phyloP scores from a whole-genome alignment of 108 stramenopile species.

The Bacterosira constricta region DNA sequence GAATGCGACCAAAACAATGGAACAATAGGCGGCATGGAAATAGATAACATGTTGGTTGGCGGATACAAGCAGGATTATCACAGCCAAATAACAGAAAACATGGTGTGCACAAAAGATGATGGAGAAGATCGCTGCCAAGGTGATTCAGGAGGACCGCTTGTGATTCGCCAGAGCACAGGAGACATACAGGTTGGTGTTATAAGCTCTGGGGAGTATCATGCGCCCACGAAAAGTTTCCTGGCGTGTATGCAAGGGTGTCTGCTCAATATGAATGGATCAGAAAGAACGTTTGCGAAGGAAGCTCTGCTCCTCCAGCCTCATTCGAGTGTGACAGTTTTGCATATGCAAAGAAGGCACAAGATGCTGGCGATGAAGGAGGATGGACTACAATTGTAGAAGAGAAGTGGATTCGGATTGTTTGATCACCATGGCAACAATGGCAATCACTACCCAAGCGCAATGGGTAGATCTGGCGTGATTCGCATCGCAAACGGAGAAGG shows the following conservation, averaged over 20 bases:
- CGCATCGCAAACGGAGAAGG: neutral
- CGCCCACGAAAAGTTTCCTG: slow-evolving; percentile 46
- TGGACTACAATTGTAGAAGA: neutral
- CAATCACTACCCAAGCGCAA: neutral
- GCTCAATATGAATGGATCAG: slow-evolving; percentile 42
- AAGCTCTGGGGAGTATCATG: slow-evolving; percentile 59
- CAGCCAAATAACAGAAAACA: slow-evolving; percentile 33
- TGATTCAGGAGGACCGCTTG: slow-evolving; percentile 57
- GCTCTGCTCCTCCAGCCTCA: slow-evolving; percentile 38
- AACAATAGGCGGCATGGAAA: too few relatives aligned
- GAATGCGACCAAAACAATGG: slow-evolving; percentile 19
- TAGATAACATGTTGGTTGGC: too few relatives aligned
- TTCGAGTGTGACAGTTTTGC: slow-evolving; percentile 33
- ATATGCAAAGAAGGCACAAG: neutral
- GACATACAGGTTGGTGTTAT: slow-evolving; percentile 54
- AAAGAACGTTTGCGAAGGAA: slow-evolving; percentile 41
- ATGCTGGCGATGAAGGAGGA: too few relatives aligned
- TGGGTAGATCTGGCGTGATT: neutral
- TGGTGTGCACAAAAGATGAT: slow-evolving; percentile 48
- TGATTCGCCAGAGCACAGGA: neutral
- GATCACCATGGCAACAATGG: neutral
- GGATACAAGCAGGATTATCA: slow-evolving; percentile 16
- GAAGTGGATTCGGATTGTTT: neutral
- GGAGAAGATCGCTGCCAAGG: slow-evolving; percentile 48
- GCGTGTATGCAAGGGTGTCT: slow-evolving; percentile 56